phyloP scores from a whole-genome alignment of 805 yeast genomes.

The Schwanniomyces yamadae region DNA sequence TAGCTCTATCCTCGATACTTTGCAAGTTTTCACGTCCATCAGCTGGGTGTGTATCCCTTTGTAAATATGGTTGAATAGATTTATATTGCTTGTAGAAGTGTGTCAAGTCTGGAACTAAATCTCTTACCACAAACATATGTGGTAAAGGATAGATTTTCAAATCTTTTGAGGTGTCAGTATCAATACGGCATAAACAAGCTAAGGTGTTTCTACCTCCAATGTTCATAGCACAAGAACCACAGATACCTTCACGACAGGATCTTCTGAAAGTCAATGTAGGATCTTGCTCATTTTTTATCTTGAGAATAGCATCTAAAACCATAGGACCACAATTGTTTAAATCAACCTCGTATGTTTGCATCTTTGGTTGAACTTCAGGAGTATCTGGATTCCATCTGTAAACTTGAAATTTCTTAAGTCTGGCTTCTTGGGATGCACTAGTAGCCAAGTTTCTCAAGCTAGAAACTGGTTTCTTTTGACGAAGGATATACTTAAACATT shows the following conservation, averaged over 20 bases:
- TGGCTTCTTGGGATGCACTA: conserved; percentile 47
- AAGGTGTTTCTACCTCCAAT: conserved; percentile 96
- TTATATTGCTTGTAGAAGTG: conserved; percentile 98
- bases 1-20: conserved; percentile 87
- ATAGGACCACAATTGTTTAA: conserved; percentile 94
- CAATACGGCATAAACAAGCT: conserved; percentile 94
- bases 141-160: conserved; percentile 94
- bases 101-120: conserved; percentile 95
- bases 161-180: conserved; percentile 69
- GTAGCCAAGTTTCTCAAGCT: conserved; percentile 45
- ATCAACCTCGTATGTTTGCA: conserved; percentile 82
- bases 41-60: conserved; percentile 72
- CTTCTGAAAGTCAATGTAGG: conserved; percentile 94
- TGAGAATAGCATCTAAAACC: conserved; percentile 92
- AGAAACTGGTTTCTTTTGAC: conserved; percentile 12
- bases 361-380: conserved; percentile 85
- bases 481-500: conserved; percentile 21
- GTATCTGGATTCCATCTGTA: conserved; percentile 99
- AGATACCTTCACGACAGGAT: conserved; percentile 98
- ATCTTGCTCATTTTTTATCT: conserved; percentile 96
- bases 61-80: conserved; percentile 95
- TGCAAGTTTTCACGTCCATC: conserved; percentile 95
- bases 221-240: conserved; percentile 99
- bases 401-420: conserved; percentile 81
- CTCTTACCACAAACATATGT: conserved; percentile 96